Evolutionary conservation across 2,329 filamentous ascomycete species (phyloP).

Genomic region (Colletotrichum siamense): DNA sequence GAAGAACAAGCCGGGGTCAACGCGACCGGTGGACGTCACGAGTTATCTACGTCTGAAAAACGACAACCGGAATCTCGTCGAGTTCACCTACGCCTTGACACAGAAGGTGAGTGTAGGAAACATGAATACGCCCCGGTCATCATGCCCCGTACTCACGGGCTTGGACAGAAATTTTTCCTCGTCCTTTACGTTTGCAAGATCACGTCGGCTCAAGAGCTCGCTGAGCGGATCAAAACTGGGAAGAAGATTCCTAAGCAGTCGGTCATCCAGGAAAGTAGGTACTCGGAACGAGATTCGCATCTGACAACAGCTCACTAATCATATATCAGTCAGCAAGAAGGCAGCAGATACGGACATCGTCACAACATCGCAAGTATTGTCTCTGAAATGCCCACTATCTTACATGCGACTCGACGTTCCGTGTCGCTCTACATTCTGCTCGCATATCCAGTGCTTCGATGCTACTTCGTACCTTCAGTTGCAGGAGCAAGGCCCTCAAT

Average conservation of each 20-base stretch:
- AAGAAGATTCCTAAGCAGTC: slow-evolving; percentile 80
- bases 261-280: slow-evolving; percentile 84
- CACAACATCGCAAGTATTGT: slow-evolving; percentile 86
- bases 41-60: slow-evolving; percentile 72
- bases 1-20: slow-evolving; percentile 96
- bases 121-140: neutral
- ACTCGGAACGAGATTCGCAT: neutral
- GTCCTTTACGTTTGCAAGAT: slow-evolving; percentile 78
- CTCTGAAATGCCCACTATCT: slow-evolving; percentile 90
- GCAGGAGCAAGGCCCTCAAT: slow-evolving; percentile 95
- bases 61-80: slow-evolving; percentile 71
- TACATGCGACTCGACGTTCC: slow-evolving; percentile 82
- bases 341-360: slow-evolving; percentile 89
- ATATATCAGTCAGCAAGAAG: slow-evolving; percentile 71
- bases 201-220: slow-evolving; percentile 74
- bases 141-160: slow-evolving; percentile 20
- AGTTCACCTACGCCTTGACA: slow-evolving; percentile 92
- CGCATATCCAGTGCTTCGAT: slow-evolving; percentile 95
- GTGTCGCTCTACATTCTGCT: slow-evolving; percentile 79
- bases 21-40: slow-evolving; percentile 91
- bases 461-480: slow-evolving; percentile 89
- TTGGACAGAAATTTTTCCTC: slow-evolving; percentile 71
- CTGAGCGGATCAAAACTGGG: slow-evolving; percentile 67
- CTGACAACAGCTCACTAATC: neutral
- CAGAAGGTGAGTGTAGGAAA: slow-evolving; percentile 68